phyloP scores from a whole-genome alignment of 2,329 filamentous ascomycete species.

The Aspergillus sp. region DNA sequence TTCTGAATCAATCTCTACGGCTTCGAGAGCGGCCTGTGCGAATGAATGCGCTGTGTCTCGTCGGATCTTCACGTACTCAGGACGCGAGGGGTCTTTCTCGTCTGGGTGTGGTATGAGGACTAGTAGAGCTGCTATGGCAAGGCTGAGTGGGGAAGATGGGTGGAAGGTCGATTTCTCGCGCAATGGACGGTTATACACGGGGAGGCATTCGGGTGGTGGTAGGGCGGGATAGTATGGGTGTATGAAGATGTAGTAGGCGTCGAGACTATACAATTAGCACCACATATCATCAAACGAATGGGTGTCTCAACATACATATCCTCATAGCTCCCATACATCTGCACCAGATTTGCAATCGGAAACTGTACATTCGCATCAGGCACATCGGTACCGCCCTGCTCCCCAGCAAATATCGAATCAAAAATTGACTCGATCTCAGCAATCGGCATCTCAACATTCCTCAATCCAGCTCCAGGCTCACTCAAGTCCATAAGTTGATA shows the following conservation, averaged over 20 bases:
- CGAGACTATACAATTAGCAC: conserved; percentile 11
- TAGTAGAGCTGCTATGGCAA: conserved; percentile 23
- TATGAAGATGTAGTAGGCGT: conserved; percentile 27
- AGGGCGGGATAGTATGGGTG: conserved; percentile 25
- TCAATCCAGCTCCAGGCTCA: conserved; percentile 45
- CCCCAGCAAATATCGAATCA: conserved; percentile 26
- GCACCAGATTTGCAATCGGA: conserved; percentile 21
- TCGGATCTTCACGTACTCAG: conserved; percentile 15
- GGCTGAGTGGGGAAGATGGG: conserved; percentile 18
- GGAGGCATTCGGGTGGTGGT: conserved; percentile 15
- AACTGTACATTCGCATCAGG: not conserved
- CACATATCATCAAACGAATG: not conserved
- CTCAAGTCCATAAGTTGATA: conserved; percentile 20
- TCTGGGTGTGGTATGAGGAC: conserved; percentile 20
- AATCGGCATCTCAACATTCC: conserved; percentile 40
- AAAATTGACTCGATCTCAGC: conserved; percentile 46
- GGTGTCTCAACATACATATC: conserved; percentile 31
- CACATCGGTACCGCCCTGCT: not conserved
- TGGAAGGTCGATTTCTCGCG: conserved; percentile 6
- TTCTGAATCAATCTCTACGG: conserved; percentile 21
- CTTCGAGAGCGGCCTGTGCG: conserved; percentile 16
- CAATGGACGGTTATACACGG: conserved; percentile 11
- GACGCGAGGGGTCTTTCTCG: conserved; percentile 12
- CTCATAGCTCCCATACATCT: conserved; percentile 38
- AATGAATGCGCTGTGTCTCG: conserved; percentile 18